A percentile compares a stretch with the other conserved stretches of the same genome.
phyloP scores from a whole-genome alignment of 768 basidiomycete genomes.

The Jaapia argillacea region DNA sequence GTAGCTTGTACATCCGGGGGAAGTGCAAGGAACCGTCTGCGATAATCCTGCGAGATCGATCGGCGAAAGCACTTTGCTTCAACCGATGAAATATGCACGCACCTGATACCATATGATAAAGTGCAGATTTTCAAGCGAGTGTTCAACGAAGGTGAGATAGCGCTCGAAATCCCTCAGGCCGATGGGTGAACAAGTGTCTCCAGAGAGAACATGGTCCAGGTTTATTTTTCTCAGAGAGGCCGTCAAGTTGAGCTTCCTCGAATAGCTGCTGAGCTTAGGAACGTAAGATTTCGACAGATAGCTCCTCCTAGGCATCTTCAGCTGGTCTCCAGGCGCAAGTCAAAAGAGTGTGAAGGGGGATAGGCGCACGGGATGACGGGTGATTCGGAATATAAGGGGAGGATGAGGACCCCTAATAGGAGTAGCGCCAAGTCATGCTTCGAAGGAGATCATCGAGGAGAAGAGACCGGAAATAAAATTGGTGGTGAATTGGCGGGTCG shows the following conservation, averaged over 20 bases:
- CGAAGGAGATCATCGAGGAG: too few species aligned
- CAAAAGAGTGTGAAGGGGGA: too few species aligned
- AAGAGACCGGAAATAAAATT: too few species aligned
- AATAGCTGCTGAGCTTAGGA: not conserved
- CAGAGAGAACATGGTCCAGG: slow-evolving; percentile 24
- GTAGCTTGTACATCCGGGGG: slow-evolving; percentile 9
- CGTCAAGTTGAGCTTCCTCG: slow-evolving; percentile 2
- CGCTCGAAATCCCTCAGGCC: slow-evolving; percentile 20
- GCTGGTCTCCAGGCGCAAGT: too few species aligned
- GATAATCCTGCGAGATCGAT: slow-evolving; percentile 22
- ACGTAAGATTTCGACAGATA: too few species aligned
- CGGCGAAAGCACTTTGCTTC: too few species aligned
- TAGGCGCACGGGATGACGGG: too few species aligned
- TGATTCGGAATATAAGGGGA: too few species aligned
- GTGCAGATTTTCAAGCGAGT: slow-evolving; percentile 19
- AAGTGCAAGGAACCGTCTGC: slow-evolving; percentile 22
- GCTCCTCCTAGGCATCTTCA: too few species aligned
- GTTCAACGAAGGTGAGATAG: slow-evolving; percentile 16
- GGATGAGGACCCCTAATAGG: too few species aligned
- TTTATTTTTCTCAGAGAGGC: slow-evolving; percentile 7
- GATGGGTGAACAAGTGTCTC: slow-evolving; percentile 29
- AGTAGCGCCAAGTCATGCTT: too few species aligned
- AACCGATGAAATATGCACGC: not conserved
- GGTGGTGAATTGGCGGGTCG: too few species aligned
- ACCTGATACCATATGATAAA: slow-evolving; percentile 19